Base-by-base conservation (phyloP, 208 protist genomes). In the Leishmania major region DNA sequence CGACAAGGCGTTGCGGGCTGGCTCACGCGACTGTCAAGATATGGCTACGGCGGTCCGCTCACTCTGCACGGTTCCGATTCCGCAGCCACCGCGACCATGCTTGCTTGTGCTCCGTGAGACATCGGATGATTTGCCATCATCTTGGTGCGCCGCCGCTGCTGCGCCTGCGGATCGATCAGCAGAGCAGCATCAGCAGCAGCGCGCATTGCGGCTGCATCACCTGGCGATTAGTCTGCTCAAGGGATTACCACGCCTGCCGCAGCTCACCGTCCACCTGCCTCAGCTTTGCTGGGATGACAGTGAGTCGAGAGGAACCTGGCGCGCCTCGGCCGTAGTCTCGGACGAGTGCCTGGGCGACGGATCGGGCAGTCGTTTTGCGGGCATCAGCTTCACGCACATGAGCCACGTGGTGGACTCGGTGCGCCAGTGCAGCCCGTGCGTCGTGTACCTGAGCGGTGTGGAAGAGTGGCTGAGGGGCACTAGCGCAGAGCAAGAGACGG, bases 401-500 rank as follows among this genome's bases (percentile, higher is more conserved):
- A 84, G 89, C 49, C 83, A 91, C 40, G 79, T 89, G 37, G 87
- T 96, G 47, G 78, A 85, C 72, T 89, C 89, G 3, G 69, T 94
- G 57, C 88, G 89, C 47, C 90, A 86, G 31, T 89, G 79, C 73
- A 84, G 81, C 43, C 92, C 92, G 6, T 97, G 87, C 37, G 78
- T 94, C 10, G 91, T 97, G 73, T 78, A 93, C 40, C 75, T 97
- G n/a, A 82, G 86, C 19, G 92, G 92, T 1, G 87, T 85, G 37
- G 92, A 93, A 45, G 89, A 90, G 55, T 97, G 91, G 90, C 80
- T 97, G 57, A 64, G 66, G 15, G 87, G 85, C 35, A 73, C 85
- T 47, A 82, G 84, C 57, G 51, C 78, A 40, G 57, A 10, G 75
- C 15, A 31, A 22, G 37, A 31, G 25, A 15, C 78, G 84, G 10